Conservation (phyloP, 305 asterid species). For the Rubia occidens region DNA sequence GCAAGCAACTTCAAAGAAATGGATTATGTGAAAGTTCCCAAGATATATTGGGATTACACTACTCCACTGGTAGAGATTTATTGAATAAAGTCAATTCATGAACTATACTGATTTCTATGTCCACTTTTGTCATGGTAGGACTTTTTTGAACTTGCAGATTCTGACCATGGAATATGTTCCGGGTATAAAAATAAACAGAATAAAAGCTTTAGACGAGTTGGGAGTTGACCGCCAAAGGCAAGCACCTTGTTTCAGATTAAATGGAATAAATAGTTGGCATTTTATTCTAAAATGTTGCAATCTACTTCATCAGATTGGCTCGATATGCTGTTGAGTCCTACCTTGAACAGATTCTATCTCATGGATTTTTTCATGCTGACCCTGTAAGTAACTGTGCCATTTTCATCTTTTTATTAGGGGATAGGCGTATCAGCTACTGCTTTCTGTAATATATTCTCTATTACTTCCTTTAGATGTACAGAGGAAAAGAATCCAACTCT, state of each 20-base stretch:
- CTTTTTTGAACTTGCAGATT: conserved; percentile 35
- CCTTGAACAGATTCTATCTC: conserved; percentile 89
- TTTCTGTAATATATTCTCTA: not conserved
- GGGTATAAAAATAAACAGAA: conserved; percentile 85
- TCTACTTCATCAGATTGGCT: conserved; percentile 50
- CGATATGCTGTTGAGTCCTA: conserved; percentile 96
- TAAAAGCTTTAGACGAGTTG: conserved; percentile 70
- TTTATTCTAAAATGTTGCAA: conserved; percentile 3
- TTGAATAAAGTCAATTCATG: conserved; percentile 13
- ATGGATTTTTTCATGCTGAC: conserved; percentile 96
- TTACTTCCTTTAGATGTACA: not conserved
- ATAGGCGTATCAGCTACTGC: not conserved
- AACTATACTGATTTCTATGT: conserved; percentile 16
- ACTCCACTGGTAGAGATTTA: conserved; percentile 70
- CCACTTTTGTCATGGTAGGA: conserved; percentile 16
- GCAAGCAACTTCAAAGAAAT: conserved; percentile 63
- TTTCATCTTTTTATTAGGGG: not conserved
- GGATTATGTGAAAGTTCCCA: conserved; percentile 85
- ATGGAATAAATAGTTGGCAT: not conserved
- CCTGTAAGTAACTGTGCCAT: conserved; percentile 47
- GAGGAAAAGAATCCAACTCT: not conserved
- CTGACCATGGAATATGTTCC: conserved; percentile 88
- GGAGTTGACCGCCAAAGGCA: conserved; percentile 85
- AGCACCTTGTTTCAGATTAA: conserved; percentile 3
- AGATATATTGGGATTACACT: conserved; percentile 77